Evolutionary conservation across 2,329 filamentous ascomycete genomes (phyloP).

Genomic region (Iodosphaeria phyllophila): DNA sequence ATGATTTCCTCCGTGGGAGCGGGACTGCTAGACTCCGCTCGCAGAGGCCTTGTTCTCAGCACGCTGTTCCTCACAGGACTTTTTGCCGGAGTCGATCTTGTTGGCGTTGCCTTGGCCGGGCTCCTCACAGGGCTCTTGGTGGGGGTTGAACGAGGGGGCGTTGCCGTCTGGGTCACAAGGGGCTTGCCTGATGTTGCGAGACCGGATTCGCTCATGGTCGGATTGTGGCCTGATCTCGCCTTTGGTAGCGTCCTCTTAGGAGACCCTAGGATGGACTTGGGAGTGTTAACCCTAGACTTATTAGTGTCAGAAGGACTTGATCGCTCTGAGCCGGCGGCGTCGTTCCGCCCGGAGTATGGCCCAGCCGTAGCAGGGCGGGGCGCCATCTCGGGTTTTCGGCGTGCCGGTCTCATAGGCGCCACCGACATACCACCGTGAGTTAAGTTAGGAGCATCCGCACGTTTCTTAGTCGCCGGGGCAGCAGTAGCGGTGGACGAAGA

Average conservation of each 20-base stretch:
- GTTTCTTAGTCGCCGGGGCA: conserved; percentile 18
- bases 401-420: conserved; percentile 42
- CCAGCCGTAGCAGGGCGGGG: conserved; percentile 44
- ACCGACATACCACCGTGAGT: conserved; percentile 40
- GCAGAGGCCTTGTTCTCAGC: too few species aligned
- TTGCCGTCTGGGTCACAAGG: conserved; percentile 13
- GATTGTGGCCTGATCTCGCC: conserved; percentile 24
- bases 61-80: too few species aligned
- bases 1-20: too few species aligned
- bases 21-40: too few species aligned
- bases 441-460: conserved; percentile 21
- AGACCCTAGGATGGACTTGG: conserved; percentile 32
- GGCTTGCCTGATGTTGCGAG: conserved; percentile 23
- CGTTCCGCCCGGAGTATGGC: conserved; percentile 43
- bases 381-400: conserved; percentile 36
- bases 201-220: conserved; percentile 31
- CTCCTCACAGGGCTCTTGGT: too few species aligned
- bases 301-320: conserved; percentile 27
- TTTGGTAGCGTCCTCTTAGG: conserved; percentile 30
- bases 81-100: too few species aligned
- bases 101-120: conserved; percentile 18
- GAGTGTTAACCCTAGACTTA: conserved; percentile 26
- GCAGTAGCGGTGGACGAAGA: conserved; percentile 15
- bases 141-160: conserved; percentile 1
- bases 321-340: conserved; percentile 19